Conservation (phyloP, 805 yeast genomes). For the Starmerella kuoi region DNA sequence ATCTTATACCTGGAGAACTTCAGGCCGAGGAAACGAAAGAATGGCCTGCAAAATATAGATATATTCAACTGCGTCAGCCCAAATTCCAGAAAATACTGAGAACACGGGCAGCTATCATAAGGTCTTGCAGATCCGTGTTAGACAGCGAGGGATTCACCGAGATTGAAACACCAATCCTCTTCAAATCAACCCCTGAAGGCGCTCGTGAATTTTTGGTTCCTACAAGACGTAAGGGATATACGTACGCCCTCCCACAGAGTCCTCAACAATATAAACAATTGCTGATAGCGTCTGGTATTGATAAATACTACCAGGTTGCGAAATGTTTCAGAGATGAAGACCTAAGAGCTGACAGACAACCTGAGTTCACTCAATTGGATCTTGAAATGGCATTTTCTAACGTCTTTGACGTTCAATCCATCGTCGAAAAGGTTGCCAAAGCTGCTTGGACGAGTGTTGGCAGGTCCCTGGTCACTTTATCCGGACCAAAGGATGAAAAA, state of each 20-base stretch:
- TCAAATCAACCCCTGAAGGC: constrained; percentile 96
- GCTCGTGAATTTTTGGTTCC: constrained; percentile 95
- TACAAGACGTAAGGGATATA: constrained; percentile 47
- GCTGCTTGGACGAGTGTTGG: constrained; percentile 45
- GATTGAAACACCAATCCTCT: constrained; percentile 82
- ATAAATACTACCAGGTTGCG: constrained; percentile 80
- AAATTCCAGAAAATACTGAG: constrained; percentile 24
- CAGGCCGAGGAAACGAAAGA: constrained; percentile 35
- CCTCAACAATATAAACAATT: constrained; percentile 97
- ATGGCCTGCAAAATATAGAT: constrained; percentile 71
- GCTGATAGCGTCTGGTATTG: constrained; percentile 85
- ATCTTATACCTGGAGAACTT: constrained; percentile 55
- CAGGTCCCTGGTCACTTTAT: constrained; percentile 25
- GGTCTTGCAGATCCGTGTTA: constrained; percentile 31
- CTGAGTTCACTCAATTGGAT: constrained; percentile 96
- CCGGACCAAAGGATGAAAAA: constrained; percentile 11
- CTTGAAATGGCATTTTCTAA: constrained; percentile 79
- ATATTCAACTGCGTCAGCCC: constrained; percentile 56
- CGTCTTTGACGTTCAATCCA: constrained; percentile 51
- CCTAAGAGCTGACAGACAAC: constrained; percentile 86
- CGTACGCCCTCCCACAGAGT: constrained; percentile 91
- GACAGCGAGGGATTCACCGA: constrained; percentile 49
- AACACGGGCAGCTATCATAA: constrained; percentile 29
- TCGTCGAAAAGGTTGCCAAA: constrained; percentile 47
- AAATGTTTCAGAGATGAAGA: constrained; percentile 95